Conservation (phyloP, 2,329 filamentous ascomycete species). For the Colletotrichum sansevieriae region DNA sequence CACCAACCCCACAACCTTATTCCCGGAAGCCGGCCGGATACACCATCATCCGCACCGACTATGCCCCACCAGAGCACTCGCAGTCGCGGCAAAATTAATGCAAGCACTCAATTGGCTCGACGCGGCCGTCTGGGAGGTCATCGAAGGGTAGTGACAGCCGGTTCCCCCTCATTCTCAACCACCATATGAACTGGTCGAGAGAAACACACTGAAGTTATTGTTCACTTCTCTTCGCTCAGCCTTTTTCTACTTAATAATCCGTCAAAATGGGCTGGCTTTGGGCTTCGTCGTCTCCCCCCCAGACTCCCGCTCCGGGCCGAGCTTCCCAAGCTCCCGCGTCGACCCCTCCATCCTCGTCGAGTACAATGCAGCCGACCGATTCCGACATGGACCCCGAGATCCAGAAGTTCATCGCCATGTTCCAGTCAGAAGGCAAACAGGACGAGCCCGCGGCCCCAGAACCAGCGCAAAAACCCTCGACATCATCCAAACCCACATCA, state of each 20-base stretch:
- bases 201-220: background rate
- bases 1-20: constrained; percentile 25
- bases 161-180: constrained; percentile 34
- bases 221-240: too few species aligned
- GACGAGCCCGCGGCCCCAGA: constrained; percentile 40
- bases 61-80: constrained; percentile 20
- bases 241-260: background rate
- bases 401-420: constrained; percentile 65
- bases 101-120: constrained; percentile 38
- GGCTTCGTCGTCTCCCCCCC: constrained; percentile 57
- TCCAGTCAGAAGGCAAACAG: constrained; percentile 53
- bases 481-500: constrained; percentile 45
- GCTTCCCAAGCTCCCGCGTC: constrained; percentile 43
- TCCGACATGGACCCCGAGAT: constrained; percentile 62
- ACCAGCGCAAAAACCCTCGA: constrained; percentile 42
- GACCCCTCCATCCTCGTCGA: constrained; percentile 40
- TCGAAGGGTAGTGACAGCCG: constrained; percentile 33
- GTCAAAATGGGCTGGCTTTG: constrained; percentile 73
- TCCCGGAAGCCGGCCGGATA: constrained; percentile 15
- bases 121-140: constrained; percentile 33
- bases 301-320: constrained; percentile 46
- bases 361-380: constrained; percentile 36
- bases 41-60: constrained; percentile 33
- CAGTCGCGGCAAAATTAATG: constrained; percentile 34
- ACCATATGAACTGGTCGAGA: constrained; percentile 4